Base-by-base conservation (phyloP, 805 yeast species). In the Ogataea methanolica region DNA sequence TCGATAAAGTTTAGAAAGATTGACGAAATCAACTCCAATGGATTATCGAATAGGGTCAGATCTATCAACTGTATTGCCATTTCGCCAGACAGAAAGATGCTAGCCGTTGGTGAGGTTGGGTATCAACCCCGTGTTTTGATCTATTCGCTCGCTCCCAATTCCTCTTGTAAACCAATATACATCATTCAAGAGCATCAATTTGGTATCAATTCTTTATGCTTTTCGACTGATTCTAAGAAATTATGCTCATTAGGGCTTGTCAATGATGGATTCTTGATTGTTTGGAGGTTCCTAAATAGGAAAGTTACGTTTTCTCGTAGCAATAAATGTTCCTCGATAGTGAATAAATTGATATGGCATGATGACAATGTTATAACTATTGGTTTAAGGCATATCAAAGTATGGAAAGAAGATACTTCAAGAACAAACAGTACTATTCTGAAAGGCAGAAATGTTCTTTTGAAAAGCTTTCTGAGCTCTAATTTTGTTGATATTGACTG, bases 31-130 rank as follows among this genome's bases (percentile, higher is more conserved):
- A 46, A 48, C 19, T 45, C 56, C 9, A 48, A 55, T 6, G 51
- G 58, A 12, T 48, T 61, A 44, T 51, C 59, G 11, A 57, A 72
- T 43, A 68, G 74, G 46, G 77, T 81, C 31, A 67, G 83, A 47
- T 70, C 78, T 0, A 75, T 82, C 35, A 73, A 73, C 41, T 79
- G 86, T 49, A 59, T 83, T n/a, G 77, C 82, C 2, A 64, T 83
- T 5, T 75, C 88, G 0, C 79, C 85, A 0, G 76, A 79, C 57
- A 72, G 69, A 36, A 70, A 63, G 40, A 54, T 79, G 5, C 60
- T 85, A 23, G 89, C 89, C 0, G 78, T 83, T 15, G 92, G 92
- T 2, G 92, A 85, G 58, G 62, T 74, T 0, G 91, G 91, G 0
- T 82, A 81, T 51, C 79, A 75, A 52, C 92, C 92, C 1, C 68